phyloP scores from a whole-genome alignment of 1,284 basidiomycete genomes.

The Malassezia sympodialis region DNA sequence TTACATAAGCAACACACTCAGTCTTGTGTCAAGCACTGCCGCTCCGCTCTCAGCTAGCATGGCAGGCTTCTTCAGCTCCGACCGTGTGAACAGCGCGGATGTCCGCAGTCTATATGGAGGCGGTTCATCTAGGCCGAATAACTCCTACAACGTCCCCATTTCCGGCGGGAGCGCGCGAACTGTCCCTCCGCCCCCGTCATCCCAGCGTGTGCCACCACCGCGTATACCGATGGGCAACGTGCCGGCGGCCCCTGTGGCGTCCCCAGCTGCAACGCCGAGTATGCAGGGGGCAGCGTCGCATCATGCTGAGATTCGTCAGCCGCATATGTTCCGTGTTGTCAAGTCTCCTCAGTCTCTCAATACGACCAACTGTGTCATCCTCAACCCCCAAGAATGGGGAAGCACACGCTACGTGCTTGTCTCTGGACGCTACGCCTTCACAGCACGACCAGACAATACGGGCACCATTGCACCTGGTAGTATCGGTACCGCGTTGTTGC shows the following conservation, averaged over 20 bases:
- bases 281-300: neutral
- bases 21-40: neutral
- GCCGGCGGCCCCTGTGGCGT: neutral
- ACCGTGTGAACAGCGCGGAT: conserved; percentile 3
- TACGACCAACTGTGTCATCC: conserved; percentile 38
- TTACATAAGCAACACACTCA: neutral
- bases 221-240: neutral
- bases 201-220: neutral
- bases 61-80: conserved; percentile 17
- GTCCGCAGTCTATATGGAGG: conserved; percentile 11
- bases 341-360: conserved; percentile 33
- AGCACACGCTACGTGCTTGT: conserved; percentile 36
- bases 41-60: conserved; percentile 2
- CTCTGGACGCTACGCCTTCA: conserved; percentile 41
- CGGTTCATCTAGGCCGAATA: neutral
- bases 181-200: neutral
- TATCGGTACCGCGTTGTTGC: conserved; percentile 35
- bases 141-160: neutral
- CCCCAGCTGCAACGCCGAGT: neutral
- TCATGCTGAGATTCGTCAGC: conserved; percentile 9
- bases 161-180: neutral
- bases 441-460: conserved; percentile 31
- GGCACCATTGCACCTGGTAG: conserved; percentile 28
- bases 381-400: conserved; percentile 42
- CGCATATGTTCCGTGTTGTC: conserved; percentile 18